Evolutionary conservation across 2,329 filamentous ascomycete species (phyloP).

Genomic region (Paraphoma sp.): DNA sequence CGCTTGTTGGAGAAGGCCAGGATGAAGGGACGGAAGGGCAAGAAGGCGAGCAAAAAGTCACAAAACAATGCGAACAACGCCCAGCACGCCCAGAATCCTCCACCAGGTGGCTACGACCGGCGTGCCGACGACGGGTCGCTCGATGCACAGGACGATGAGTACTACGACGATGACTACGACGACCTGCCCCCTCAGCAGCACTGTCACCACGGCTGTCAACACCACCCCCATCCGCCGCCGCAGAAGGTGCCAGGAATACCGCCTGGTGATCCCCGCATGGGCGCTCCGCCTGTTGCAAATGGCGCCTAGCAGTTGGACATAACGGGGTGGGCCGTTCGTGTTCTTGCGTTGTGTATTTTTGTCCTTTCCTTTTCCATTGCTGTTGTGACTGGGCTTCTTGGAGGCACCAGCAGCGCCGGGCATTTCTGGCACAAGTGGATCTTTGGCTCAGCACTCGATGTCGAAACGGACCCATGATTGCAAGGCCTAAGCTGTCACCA

Average conservation of each 20-base stretch:
- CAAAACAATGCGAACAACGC: constrained; percentile 43
- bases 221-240: constrained; percentile 33
- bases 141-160: constrained; percentile 45
- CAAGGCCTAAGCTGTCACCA: background rate
- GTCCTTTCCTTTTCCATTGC: constrained; percentile 35
- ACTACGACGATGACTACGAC: constrained; percentile 48
- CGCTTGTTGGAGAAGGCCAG: constrained; percentile 90
- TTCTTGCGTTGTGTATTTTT: constrained; percentile 44
- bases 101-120: constrained; percentile 38
- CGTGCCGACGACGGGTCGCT: constrained; percentile 39
- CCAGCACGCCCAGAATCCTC: constrained; percentile 39
- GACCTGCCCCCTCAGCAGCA: constrained; percentile 30
- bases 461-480: background rate
- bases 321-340: constrained; percentile 50
- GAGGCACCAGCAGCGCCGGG: background rate
- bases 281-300: constrained; percentile 29
- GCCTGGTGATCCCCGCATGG: constrained; percentile 33
- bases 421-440: constrained; percentile 11
- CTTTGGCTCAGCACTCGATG: background rate
- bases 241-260: constrained; percentile 29
- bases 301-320: constrained; percentile 44
- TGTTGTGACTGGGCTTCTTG: constrained; percentile 24
- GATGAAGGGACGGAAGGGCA: constrained; percentile 88
- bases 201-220: constrained; percentile 42
- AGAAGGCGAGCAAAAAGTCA: constrained; percentile 75